Conservation (phyloP, 805 yeast species). For the Candida tammaniensis region DNA sequence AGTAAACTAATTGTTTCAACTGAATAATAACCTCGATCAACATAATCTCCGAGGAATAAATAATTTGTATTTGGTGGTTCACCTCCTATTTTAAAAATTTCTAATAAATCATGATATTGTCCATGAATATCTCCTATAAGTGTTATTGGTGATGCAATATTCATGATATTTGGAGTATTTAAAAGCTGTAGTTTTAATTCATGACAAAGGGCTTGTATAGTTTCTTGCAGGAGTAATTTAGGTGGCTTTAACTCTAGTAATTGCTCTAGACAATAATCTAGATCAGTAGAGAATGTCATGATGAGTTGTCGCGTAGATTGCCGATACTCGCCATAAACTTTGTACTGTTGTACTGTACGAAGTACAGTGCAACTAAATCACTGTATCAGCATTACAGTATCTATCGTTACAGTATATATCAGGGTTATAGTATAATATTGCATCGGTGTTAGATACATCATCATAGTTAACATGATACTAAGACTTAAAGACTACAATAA, state of each 20-base stretch:
- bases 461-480: too few species aligned
- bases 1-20: constrained; percentile 88
- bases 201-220: constrained; percentile 53
- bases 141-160: constrained; percentile 81
- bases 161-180: constrained; percentile 82
- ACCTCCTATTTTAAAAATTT: constrained; percentile 92
- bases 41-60: constrained; percentile 91
- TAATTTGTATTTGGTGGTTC: constrained; percentile 91
- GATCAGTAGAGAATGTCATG: constrained; percentile 19
- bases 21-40: constrained; percentile 90
- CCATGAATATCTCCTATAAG: constrained; percentile 98
- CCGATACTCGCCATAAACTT: too few species aligned
- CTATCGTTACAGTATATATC: too few species aligned
- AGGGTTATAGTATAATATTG: too few species aligned
- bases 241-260: constrained; percentile 42
- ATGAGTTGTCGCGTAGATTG: background rate
- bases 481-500: too few species aligned
- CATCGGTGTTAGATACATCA: too few species aligned
- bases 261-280: constrained; percentile 43
- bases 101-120: constrained; percentile 90
- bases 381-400: too few species aligned
- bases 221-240: constrained; percentile 37
- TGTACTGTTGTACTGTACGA: too few species aligned
- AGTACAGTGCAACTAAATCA: too few species aligned
- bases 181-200: constrained; percentile 79